Base-by-base conservation (phyloP, 2,329 filamentous ascomycete species). In the Podosphaera fusca region DNA sequence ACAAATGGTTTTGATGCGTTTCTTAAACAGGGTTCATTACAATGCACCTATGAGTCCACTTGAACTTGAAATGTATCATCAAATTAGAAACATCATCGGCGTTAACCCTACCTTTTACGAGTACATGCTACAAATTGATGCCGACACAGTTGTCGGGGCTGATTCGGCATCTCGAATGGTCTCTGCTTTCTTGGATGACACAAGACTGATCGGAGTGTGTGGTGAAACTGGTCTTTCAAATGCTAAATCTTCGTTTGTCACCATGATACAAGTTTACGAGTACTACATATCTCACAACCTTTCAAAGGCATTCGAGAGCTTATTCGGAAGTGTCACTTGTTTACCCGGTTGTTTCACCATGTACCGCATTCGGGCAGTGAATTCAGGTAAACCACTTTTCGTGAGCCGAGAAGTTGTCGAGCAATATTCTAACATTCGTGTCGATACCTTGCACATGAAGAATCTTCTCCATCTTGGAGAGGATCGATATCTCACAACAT, bases 201-300 rank as follows among this genome's bases (percentile, higher is more conserved):
- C 89, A 33, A 83, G 87, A 57, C 75, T 96, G n/a, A 90, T 95
- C 66, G 92, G 85, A 57, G 80, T 92, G 54, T 98, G 92, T 67
- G 92, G 92, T 71, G 92, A 98, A 71, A 98, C 92, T 0, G 85
- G 85, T 14, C 75, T 98, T 53, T 89, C 84, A 61, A 98, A 98
- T 67, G 85, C 88, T 59, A 95, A 95, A 70, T 78, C 84, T 5
- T 95, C 90, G 0, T 87, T 94, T 67, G 81, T 94, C 63, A 98
- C 92, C 55, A 96, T 96, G 90, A 98, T 98, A 69, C 92, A 98
- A 71, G 90, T 98, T 38, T 98, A 96, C 75, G 90, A 98, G 71
- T 98, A 98, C 76, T 98, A 89, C 74, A 98, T 98, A 66, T 96
- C 90, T 55, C 90, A 98, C 75, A 94, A 96, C 69, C 72, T 98